Evolutionary conservation across 2,329 filamentous ascomycete species (phyloP).

Genomic region (Orbilia blumenaviensis): DNA sequence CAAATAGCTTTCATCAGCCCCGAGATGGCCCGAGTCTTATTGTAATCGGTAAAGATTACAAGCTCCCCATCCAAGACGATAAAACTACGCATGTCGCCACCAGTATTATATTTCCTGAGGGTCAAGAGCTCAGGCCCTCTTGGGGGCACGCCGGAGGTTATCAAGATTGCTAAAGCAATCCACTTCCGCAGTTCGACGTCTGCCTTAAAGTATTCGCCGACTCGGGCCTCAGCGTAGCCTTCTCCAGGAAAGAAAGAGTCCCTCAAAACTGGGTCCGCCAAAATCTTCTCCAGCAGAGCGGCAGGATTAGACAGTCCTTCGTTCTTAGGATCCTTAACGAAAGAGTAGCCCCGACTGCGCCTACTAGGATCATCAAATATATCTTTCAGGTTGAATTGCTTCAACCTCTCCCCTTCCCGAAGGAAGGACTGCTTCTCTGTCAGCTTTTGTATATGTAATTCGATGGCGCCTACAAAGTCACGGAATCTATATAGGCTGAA

Average conservation of each 20-base stretch:
- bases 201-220: background rate
- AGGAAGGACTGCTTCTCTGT: too few relatives aligned
- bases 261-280: background rate
- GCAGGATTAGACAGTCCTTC: background rate
- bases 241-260: background rate
- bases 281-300: background rate
- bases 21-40: background rate
- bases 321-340: background rate
- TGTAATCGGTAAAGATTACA: background rate
- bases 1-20: background rate
- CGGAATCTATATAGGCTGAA: too few relatives aligned
- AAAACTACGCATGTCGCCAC: background rate
- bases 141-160: background rate
- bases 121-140: background rate
- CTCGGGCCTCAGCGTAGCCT: background rate
- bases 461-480: too few relatives aligned
- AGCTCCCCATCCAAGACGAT: background rate
- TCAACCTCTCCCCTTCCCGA: too few relatives aligned
- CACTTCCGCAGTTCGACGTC: background rate
- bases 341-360: too few relatives aligned
- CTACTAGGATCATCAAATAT: too few relatives aligned
- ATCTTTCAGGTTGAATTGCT: too few relatives aligned
- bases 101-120: background rate
- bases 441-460: too few relatives aligned
- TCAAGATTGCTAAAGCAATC: background rate